These are phyloP conservation scores for Penstemon eatonii DNA, from an alignment of 257 asterid species.

Conservation along the genomic window DNA sequence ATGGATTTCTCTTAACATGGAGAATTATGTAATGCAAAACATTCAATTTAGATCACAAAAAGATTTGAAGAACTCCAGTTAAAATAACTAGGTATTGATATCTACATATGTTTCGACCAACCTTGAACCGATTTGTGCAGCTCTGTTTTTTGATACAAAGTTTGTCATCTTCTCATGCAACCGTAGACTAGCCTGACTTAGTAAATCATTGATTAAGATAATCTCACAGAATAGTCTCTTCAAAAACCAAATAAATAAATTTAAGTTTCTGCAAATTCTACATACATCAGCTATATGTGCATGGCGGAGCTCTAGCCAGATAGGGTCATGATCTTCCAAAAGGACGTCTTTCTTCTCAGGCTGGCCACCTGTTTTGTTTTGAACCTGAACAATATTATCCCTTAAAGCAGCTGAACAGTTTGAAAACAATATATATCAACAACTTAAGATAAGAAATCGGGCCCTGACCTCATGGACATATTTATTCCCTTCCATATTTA, in stretches of 20 bases:
- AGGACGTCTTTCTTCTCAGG: slow-evolving; percentile 98
- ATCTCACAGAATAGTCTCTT: slow-evolving; percentile 9
- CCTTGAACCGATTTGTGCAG: slow-evolving; percentile 98
- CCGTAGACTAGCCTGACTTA: slow-evolving; percentile 84
- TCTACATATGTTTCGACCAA: slow-evolving; percentile 33
- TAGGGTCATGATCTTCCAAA: slow-evolving; percentile 97
- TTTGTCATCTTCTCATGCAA: slow-evolving; percentile 97
- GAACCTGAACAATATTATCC: slow-evolving; percentile 57
- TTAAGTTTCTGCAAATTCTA: slow-evolving; percentile 23
- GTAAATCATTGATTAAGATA: slow-evolving; percentile 33
- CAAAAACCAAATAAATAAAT: slow-evolving; percentile 17
- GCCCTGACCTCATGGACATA: slow-evolving; percentile 83
- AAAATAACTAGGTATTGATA: slow-evolving; percentile 26
- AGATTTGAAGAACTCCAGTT: not conserved
- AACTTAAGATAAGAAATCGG: slow-evolving; percentile 17
- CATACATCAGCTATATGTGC: slow-evolving; percentile 98
- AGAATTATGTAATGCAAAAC: slow-evolving; percentile 4
- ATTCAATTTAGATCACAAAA: not conserved
- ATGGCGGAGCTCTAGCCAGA: slow-evolving; percentile 99
- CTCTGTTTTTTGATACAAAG: slow-evolving; percentile 89
- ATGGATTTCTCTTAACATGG: slow-evolving; percentile 14
- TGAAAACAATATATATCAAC: slow-evolving; percentile 24
- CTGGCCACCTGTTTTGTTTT: slow-evolving; percentile 70
- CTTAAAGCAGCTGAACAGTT: slow-evolving; percentile 19
- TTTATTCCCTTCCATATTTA: slow-evolving; percentile 95